Conservation (phyloP, 768 basidiomycete genomes). For the Mrakia frigida region DNA sequence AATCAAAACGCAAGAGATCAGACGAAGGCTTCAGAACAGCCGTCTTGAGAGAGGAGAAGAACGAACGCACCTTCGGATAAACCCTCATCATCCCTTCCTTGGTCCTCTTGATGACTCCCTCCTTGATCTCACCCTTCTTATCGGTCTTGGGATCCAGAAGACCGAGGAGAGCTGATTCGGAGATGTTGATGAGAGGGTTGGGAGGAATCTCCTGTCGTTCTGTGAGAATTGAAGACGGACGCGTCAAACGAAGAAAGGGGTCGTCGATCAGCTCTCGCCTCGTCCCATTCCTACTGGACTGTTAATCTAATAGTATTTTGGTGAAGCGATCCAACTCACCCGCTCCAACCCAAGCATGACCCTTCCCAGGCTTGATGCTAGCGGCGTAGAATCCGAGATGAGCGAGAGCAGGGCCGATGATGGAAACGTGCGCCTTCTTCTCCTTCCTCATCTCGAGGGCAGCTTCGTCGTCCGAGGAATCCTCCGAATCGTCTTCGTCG, state of each 20-base stretch:
- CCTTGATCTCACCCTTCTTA: slow-evolving; percentile 8
- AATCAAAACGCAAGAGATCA: too few relatives aligned
- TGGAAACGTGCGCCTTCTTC: slow-evolving; percentile 1
- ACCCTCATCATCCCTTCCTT: slow-evolving; percentile 3
- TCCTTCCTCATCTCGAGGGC: neutral
- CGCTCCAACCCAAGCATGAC: slow-evolving; percentile 15
- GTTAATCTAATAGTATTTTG: too few relatives aligned
- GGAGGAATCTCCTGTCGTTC: slow-evolving; percentile 29
- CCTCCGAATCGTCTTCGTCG: neutral
- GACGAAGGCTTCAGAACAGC: neutral
- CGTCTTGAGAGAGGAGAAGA: too few relatives aligned
- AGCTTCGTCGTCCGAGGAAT: slow-evolving; percentile 17
- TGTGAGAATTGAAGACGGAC: neutral
- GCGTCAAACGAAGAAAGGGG: neutral
- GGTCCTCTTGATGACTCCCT: slow-evolving; percentile 10
- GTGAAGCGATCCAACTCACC: neutral
- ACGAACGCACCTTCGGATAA: slow-evolving; percentile 3
- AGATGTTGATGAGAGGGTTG: slow-evolving; percentile 59
- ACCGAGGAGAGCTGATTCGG: slow-evolving; percentile 51
- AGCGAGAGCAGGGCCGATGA: neutral
- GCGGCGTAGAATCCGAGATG: slow-evolving; percentile 14
- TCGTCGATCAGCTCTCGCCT: neutral
- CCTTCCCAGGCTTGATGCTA: slow-evolving; percentile 20
- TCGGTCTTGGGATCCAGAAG: slow-evolving; percentile 40
- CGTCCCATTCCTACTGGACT: neutral